A percentile compares a stretch with the other conserved stretches of the same genome.
phyloP scores from a whole-genome alignment of 305 asterid species.

The Plantago lanceolata region DNA sequence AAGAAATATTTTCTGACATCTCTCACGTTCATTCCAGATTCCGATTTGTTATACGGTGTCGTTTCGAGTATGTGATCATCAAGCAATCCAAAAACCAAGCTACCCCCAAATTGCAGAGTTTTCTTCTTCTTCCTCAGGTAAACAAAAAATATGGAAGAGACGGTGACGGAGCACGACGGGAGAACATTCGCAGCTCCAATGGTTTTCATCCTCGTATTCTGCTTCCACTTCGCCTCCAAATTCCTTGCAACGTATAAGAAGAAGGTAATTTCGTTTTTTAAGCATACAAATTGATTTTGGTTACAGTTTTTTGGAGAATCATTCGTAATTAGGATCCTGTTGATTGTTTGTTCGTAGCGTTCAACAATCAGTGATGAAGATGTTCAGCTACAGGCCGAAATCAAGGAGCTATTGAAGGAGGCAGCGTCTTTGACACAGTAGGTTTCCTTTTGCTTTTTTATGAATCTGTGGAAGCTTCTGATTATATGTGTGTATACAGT shows the following conservation, averaged over 20 bases:
- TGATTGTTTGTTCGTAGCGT: constrained; percentile 35
- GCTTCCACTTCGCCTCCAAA: constrained; percentile 54
- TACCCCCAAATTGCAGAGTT: not conserved
- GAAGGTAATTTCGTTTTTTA: constrained; percentile 42
- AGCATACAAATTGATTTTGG: not conserved
- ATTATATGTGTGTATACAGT: not conserved
- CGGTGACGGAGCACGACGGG: constrained; percentile 29
- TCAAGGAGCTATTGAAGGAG: constrained; percentile 72
- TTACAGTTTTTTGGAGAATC: not conserved
- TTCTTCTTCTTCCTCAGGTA: not conserved
- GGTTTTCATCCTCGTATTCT: constrained; percentile 56
- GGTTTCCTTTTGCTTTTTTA: constrained; percentile 24
- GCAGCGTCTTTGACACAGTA: constrained; percentile 74
- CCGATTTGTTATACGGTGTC: not conserved
- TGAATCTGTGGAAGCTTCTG: not conserved
- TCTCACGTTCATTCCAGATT: not conserved
- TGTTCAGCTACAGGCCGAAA: constrained; percentile 53
- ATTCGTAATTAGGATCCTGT: constrained; percentile 1
- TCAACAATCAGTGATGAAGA: constrained; percentile 41
- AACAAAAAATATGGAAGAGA: constrained; percentile 46
- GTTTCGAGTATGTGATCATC: not conserved
- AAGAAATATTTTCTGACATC: no score
- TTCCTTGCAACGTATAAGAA: constrained; percentile 47
- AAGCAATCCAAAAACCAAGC: not conserved
- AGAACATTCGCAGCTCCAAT: constrained; percentile 65